Evolutionary conservation across 2,329 filamentous ascomycete genomes (phyloP).

Genomic region (Stenocarpella maydis): DNA sequence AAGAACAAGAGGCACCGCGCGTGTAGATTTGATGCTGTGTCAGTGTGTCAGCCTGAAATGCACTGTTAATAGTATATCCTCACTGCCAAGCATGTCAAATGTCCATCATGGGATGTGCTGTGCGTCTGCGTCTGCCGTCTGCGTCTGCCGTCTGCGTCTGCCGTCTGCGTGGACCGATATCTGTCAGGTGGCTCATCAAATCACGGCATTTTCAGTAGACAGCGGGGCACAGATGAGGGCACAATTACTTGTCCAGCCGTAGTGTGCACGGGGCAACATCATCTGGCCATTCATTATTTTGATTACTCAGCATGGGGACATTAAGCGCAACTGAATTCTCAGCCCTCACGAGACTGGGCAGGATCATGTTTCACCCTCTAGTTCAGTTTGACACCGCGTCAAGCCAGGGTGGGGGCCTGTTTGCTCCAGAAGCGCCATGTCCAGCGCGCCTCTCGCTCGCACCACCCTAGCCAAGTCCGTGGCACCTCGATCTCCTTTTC

Average conservation of each 20-base stretch:
- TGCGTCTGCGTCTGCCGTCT: neutral
- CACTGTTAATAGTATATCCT: neutral
- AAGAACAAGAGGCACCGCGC: neutral
- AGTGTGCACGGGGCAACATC: neutral
- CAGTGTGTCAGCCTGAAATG: neutral
- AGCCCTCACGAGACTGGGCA: constrained; percentile 17
- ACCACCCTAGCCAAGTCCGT: constrained; percentile 13
- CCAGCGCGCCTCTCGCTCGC: neutral
- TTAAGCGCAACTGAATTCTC: constrained; percentile 19
- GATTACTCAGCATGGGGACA: neutral
- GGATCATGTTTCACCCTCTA: constrained; percentile 26
- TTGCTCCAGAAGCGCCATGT: neutral
- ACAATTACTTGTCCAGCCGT: neutral
- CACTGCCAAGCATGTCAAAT: neutral
- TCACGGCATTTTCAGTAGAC: neutral
- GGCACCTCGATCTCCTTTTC: constrained; percentile 23
- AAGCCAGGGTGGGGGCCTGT: constrained; percentile 20
- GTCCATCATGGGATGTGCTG: neutral
- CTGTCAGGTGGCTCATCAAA: neutral
- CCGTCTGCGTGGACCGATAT: neutral
- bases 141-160: neutral
- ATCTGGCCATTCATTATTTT: neutral
- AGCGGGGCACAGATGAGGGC: neutral
- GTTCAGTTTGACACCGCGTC: constrained; percentile 14
- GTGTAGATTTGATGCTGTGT: neutral